Conservation (phyloP, 306 rosid genomes). For the Cucumis melo region DNA sequence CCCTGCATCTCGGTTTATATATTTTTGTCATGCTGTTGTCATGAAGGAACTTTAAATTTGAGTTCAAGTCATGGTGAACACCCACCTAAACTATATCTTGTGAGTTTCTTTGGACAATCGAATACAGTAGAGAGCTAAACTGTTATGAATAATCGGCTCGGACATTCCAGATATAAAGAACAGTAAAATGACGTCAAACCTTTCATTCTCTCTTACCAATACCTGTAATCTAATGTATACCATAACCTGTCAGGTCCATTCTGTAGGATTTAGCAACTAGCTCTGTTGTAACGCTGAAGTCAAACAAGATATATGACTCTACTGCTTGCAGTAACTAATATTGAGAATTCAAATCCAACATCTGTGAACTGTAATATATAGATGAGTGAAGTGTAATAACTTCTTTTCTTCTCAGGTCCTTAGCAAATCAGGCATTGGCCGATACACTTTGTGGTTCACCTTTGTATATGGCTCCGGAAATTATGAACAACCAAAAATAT, state of each 20-base stretch:
- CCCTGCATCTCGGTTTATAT: neutral
- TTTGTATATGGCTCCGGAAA: conserved; percentile 98
- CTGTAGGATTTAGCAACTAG: neutral
- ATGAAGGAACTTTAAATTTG: neutral
- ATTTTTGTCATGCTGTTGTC: neutral
- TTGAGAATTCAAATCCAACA: neutral
- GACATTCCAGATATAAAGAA: neutral
- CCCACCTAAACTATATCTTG: neutral
- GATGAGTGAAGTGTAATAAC: neutral
- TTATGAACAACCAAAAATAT: conserved; percentile 51
- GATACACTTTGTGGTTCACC: conserved; percentile 96
- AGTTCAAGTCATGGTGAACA: neutral
- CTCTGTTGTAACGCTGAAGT: neutral
- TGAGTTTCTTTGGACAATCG: neutral
- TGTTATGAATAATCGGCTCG: neutral
- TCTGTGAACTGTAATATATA: neutral
- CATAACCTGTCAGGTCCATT: neutral
- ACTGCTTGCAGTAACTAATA: neutral
- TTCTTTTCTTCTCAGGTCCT: conserved; percentile 45
- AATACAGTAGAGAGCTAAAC: neutral
- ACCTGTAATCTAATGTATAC: neutral
- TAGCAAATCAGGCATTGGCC: conserved; percentile 54
- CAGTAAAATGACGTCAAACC: neutral
- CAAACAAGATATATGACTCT: neutral
- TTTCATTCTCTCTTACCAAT: neutral